phyloP scores from a whole-genome alignment of 805 yeast species.

The Candida broadrunensis region DNA sequence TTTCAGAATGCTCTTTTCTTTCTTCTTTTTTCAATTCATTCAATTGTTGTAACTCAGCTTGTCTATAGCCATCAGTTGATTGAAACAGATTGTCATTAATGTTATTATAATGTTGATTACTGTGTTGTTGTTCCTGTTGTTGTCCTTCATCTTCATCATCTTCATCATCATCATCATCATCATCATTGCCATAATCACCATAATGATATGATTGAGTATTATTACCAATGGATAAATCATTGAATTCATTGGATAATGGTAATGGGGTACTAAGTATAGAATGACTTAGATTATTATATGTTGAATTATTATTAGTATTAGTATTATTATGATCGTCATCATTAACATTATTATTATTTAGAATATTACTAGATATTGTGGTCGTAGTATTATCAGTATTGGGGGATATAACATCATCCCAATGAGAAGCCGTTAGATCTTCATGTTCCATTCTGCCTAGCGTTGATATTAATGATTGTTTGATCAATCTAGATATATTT shows the following conservation, averaged over 20 bases:
- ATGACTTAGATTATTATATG: no score
- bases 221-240: not conserved
- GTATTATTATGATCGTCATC: no score
- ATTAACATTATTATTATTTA: no score
- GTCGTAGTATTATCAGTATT: slow-evolving; percentile 21
- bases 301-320: no score
- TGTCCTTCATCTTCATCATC: slow-evolving; percentile 4
- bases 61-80: slow-evolving; percentile 1
- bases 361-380: no score
- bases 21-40: slow-evolving; percentile 34
- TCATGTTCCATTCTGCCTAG: slow-evolving; percentile 39
- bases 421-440: slow-evolving; percentile 52
- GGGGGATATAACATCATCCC: slow-evolving; percentile 57
- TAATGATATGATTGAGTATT: not conserved
- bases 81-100: not conserved
- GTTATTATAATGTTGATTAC: not conserved
- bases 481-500: no score
- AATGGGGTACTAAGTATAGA: no score
- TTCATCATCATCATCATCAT: slow-evolving; percentile 13
- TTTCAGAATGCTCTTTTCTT: slow-evolving; percentile 24
- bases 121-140: not conserved
- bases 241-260: not conserved
- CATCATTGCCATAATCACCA: slow-evolving; percentile 7
- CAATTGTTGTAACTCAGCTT: slow-evolving; percentile 17
- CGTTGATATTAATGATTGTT: no score